Conservation (phyloP, 352 stramenopile species). For the Pythium phragmiticola region DNA sequence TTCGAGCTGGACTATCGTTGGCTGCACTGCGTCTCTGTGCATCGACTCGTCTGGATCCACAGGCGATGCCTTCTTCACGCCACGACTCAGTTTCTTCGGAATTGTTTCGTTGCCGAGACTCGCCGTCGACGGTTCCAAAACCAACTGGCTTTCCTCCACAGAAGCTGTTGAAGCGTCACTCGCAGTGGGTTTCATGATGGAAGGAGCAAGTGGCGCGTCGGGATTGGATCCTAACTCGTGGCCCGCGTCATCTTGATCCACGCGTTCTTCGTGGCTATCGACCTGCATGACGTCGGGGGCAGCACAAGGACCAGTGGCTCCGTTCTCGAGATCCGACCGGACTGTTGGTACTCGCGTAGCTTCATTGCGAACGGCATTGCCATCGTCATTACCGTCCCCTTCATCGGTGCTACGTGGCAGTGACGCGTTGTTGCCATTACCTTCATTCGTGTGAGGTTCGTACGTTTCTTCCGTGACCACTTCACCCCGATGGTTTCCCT, state of each 20-base stretch:
- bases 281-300: not conserved
- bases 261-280: not conserved
- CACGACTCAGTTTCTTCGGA: not conserved
- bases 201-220: not conserved
- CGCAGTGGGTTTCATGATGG: not conserved
- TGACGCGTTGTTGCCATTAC: not conserved
- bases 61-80: not conserved
- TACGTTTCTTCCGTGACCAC: not conserved
- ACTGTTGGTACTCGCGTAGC: not conserved
- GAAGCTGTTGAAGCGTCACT: not conserved
- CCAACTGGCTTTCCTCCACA: not conserved
- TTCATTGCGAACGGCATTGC: not conserved
- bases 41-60: not conserved
- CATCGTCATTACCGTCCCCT: not conserved
- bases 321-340: not conserved
- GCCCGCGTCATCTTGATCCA: not conserved
- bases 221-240: not conserved
- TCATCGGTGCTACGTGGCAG: too few relatives aligned
- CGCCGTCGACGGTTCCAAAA: not conserved
- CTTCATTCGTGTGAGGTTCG: not conserved
- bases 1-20: constrained; percentile 1
- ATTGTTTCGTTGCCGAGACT: not conserved
- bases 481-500: not conserved
- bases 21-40: not conserved
- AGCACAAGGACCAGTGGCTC: not conserved